These are phyloP conservation scores for Boletus mariae DNA, from an alignment of 1,284 basidiomycete genomes.

Conservation along the genomic window DNA sequence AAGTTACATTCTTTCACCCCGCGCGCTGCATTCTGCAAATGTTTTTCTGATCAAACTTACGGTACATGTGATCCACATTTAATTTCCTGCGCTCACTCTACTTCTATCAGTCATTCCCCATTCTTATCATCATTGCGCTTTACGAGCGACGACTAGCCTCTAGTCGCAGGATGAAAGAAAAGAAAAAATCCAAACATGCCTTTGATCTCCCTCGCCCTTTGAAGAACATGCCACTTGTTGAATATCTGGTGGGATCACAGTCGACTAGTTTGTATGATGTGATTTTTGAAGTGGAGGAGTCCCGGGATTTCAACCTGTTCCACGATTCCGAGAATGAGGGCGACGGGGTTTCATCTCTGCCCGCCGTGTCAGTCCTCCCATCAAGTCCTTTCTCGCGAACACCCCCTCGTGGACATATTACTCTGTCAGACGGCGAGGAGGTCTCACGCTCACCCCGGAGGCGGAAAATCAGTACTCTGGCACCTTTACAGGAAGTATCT, in stretches of 20 bases:
- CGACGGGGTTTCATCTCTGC: constrained; percentile 8
- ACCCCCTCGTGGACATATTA: constrained; percentile 1
- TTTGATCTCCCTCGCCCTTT: constrained; percentile 68
- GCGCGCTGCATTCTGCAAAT: constrained; percentile 74
- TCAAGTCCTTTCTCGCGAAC: constrained; percentile 13
- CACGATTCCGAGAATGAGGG: constrained; percentile 44
- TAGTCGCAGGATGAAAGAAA: constrained; percentile 47
- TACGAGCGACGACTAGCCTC: constrained; percentile 74
- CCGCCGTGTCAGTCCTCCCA: constrained; percentile 11
- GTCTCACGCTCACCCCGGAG: constrained; percentile 11
- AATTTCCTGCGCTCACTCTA: constrained; percentile 5
- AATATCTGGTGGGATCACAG: constrained; percentile 64
- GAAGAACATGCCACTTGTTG: constrained; percentile 68
- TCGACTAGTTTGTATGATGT: constrained; percentile 67
- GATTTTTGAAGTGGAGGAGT: constrained; percentile 68
- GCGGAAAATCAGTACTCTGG: constrained; percentile 30
- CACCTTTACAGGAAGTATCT: constrained; percentile 28
- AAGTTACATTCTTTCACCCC: constrained; percentile 67
- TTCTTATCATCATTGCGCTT: constrained; percentile 70
- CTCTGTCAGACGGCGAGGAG: constrained; percentile 11
- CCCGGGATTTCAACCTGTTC: constrained; percentile 49
- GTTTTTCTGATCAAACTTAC: constrained; percentile 82
- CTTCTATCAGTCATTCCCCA: constrained; percentile 62
- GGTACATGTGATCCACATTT: constrained; percentile 7
- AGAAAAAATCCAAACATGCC: constrained; percentile 49